Evolutionary conservation across 1,139 yeast species (phyloP).

Genomic region (Nakaseomyces kungkrabaensis): DNA sequence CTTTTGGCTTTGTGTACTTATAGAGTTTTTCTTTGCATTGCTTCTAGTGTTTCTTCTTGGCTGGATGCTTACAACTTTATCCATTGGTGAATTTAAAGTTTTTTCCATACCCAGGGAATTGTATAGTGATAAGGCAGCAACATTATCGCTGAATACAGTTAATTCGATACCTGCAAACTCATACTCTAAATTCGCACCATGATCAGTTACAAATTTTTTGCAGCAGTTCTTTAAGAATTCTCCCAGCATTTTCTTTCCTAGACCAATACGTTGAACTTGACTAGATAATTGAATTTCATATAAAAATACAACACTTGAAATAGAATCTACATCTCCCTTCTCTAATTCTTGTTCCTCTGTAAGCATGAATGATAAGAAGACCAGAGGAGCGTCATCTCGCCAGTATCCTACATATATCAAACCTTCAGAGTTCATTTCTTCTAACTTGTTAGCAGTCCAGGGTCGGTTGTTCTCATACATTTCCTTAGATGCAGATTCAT

Average conservation of each 20-base stretch:
- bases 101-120: conserved; percentile 13
- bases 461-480: conserved; percentile 15
- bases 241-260: not conserved
- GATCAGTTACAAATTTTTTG: not conserved
- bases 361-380: conserved; percentile 21
- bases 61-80: not conserved
- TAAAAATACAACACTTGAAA: conserved; percentile 17
- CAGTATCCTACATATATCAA: conserved; percentile 21
- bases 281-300: conserved; percentile 13
- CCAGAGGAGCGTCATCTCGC: conserved; percentile 2
- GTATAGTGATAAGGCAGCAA: conserved; percentile 19
- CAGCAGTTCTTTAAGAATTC: not conserved
- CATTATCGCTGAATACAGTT: conserved; percentile 25
- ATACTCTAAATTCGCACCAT: not conserved
- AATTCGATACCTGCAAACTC: conserved; percentile 17
- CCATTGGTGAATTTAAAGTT: conserved; percentile 17
- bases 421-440: conserved; percentile 22
- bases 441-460: conserved; percentile 21
- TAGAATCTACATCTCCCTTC: conserved; percentile 1
- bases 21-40: not conserved
- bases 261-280: conserved; percentile 1
- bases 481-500: conserved; percentile 10
- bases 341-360: conserved; percentile 16
- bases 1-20: not conserved
- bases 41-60: conserved; percentile 6